Evolutionary conservation across 352 stramenopile species (phyloP), one percentile per base, ranked within the genome.

Genomic region (Pythium chondricola): DNA sequence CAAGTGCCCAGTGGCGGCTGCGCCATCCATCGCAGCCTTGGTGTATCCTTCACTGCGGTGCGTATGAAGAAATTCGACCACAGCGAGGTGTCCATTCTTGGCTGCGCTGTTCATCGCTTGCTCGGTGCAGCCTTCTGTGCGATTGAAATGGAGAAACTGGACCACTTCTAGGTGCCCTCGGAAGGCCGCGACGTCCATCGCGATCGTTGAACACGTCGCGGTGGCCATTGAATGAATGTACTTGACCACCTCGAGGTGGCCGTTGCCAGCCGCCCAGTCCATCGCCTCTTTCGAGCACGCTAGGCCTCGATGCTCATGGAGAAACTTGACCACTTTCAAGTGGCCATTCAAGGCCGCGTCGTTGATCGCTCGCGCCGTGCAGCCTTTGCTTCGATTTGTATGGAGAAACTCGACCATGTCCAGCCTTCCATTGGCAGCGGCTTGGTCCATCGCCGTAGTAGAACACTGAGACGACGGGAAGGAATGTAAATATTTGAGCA

Each of bases 101-200:
- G 67, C 67, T 3, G 67, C 67, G 14, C 67, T 61, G 3, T 65
- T 74, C 63, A 76, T 76, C 7, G 67, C 67, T 6, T 61, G 57
- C 29, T 48, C 44, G 17, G 55, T 76, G 36, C 60, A 70, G n/a
- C 66, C 66, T 58, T 76, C 63, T 2, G 7, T 20, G 7, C 63
- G 60, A 16, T 80, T 52, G 13, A 44, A 38, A 17, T 71, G 67
- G 17, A 80, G 55, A 66, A 66, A 80, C 21, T 68, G 43, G 0
- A 80, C 55, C 7, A 75, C 56, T 0, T 46, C 40, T 16, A 77
- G 35, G 37, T 78, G 58, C 2, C 70, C 70, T 17, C 71, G 69
- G 6, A 54, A 62, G 6, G 64, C 67, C 2, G 67, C 70, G 27
- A 65, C 53, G 25, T 77, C 70, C 63, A 73, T 73, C 4, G 61